Evolutionary conservation across 306 rosid genomes (phyloP).

Genomic region (Fragaria ananassa): DNA sequence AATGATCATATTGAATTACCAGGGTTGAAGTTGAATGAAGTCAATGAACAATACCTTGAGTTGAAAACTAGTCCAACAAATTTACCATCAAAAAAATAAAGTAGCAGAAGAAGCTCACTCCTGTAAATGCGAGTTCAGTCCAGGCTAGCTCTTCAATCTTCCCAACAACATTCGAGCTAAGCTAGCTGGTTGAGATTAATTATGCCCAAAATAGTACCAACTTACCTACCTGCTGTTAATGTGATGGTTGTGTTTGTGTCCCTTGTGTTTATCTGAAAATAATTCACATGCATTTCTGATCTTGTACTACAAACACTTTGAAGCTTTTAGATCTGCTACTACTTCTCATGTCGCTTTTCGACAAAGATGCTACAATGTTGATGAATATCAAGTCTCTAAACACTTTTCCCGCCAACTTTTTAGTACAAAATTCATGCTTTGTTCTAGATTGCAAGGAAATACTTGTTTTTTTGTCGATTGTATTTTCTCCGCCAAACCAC

Average conservation of each 20-base stretch:
- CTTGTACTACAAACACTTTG: neutral
- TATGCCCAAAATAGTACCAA: neutral
- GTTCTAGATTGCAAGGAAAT: neutral
- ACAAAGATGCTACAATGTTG: neutral
- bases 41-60: neutral
- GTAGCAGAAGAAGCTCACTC: neutral
- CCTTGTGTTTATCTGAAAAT: neutral
- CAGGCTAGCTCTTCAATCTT: neutral
- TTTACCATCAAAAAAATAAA: neutral
- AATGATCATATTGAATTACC: neutral
- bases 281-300: conserved; percentile 7
- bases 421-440: neutral
- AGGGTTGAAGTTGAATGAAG: neutral
- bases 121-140: no score
- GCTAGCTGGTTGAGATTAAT: neutral
- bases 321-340: neutral
- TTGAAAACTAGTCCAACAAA: neutral
- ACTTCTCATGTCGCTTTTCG: conserved; percentile 8
- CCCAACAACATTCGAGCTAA: neutral
- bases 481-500: neutral
- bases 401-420: neutral
- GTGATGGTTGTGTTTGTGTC: neutral
- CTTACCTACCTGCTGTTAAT: neutral
- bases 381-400: neutral
- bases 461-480: neutral